phyloP scores from a whole-genome alignment of 441 rosid genomes.

The Eutrema salsugineum region DNA sequence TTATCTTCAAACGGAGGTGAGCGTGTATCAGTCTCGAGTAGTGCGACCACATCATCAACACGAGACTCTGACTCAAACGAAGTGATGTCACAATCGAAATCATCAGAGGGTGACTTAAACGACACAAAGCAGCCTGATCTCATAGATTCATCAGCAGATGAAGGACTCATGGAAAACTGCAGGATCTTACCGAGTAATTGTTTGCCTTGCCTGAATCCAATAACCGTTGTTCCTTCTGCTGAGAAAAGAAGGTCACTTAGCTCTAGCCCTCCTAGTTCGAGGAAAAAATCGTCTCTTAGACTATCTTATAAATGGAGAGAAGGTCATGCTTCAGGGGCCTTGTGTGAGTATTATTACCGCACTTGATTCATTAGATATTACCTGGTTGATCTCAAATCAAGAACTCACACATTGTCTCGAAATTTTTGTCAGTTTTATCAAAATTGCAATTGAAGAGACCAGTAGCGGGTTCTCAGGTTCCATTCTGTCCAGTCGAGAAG shows the following conservation, averaged over 20 bases:
- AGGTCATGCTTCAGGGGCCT: conserved; percentile 49
- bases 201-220: conserved; percentile 76
- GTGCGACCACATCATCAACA: conserved; percentile 38
- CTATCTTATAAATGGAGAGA: conserved; percentile 77
- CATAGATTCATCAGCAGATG: conserved; percentile 60
- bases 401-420: neutral
- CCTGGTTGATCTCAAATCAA: neutral
- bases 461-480: conserved; percentile 84
- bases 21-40: conserved; percentile 45
- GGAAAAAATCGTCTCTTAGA: conserved; percentile 58
- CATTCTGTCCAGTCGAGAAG: conserved; percentile 80
- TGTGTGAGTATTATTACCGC: conserved; percentile 43
- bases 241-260: conserved; percentile 74
- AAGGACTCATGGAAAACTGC: conserved; percentile 65
- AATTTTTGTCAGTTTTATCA: conserved; percentile 62
- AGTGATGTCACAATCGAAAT: conserved; percentile 32
- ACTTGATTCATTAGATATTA: neutral
- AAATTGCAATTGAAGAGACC: conserved; percentile 73
- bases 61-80: conserved; percentile 36
- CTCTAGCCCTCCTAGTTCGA: conserved; percentile 69
- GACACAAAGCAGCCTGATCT: conserved; percentile 52
- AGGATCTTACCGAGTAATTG: conserved; percentile 74
- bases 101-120: conserved; percentile 30
- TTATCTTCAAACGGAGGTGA: conserved; percentile 59
- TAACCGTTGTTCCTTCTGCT: conserved; percentile 43